These are phyloP conservation scores for Daldinia caldariorum DNA, from an alignment of 495 filamentous ascomycete genomes.

Conservation along the genomic window DNA sequence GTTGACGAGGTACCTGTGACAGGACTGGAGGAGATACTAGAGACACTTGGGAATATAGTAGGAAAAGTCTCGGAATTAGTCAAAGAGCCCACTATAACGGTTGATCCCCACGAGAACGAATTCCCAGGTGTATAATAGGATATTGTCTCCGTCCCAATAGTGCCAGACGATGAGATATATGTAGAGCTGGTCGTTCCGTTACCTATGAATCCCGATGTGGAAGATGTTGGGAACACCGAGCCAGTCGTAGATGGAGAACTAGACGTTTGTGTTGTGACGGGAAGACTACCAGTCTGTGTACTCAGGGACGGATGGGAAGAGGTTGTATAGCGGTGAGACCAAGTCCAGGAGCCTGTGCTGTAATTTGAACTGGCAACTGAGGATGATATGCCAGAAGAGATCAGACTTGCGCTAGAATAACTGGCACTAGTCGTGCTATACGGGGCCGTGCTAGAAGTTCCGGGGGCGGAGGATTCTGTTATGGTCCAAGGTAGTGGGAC, in stretches of 20 bases:
- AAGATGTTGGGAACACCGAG: not conserved
- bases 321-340: conserved; percentile 32
- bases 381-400: conserved; percentile 4
- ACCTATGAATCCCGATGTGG: conserved; percentile 2
- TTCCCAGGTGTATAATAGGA: conserved; percentile 5
- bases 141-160: not conserved
- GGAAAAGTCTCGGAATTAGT: not conserved
- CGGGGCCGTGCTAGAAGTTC: conserved; percentile 22
- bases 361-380: conserved; percentile 20
- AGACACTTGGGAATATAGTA: not conserved
- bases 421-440: conserved; percentile 10
- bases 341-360: conserved; percentile 32
- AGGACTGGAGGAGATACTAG: conserved; percentile 4
- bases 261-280: not conserved
- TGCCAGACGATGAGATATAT: conserved; percentile 16
- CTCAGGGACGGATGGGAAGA: conserved; percentile 9
- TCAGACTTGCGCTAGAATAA: not conserved
- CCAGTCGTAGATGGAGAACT: not conserved
- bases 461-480: conserved; percentile 22
- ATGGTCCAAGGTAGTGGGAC: conserved; percentile 22
- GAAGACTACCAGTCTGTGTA: conserved; percentile 2
- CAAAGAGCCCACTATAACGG: conserved; percentile 19
- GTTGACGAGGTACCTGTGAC: conserved; percentile 30
- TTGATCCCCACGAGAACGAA: conserved; percentile 18
- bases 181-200: conserved; percentile 11